These are phyloP conservation scores for Linum usitatissimum DNA, from an alignment of 345 rosid genomes.

Conservation along the genomic window DNA sequence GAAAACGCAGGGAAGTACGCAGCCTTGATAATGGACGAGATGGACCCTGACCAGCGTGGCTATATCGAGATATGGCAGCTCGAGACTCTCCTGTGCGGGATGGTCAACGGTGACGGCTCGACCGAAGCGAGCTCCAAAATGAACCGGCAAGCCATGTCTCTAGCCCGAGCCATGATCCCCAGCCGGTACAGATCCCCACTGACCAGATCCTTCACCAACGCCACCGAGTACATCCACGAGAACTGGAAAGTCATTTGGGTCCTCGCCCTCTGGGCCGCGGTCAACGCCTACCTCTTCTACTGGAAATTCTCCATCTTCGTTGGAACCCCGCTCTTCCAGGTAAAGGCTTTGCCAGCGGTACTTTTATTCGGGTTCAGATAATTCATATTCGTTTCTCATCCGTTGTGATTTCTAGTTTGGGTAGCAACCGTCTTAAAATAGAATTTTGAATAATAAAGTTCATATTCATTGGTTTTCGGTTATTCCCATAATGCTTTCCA, in stretches of 20 bases:
- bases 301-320: slow-evolving; percentile 44
- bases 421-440: no score
- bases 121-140: slow-evolving; percentile 20
- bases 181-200: slow-evolving; percentile 53
- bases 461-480: no score
- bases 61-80: slow-evolving; percentile 97
- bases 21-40: slow-evolving; percentile 91
- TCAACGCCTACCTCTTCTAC: slow-evolving; percentile 36
- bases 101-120: slow-evolving; percentile 36
- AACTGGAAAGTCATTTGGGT: slow-evolving; percentile 69
- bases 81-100: slow-evolving; percentile 63
- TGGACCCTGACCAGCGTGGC: slow-evolving; percentile 84
- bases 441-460: no score
- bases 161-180: slow-evolving; percentile 81
- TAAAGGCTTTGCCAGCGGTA: no score
- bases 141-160: slow-evolving; percentile 25
- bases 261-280: slow-evolving; percentile 29
- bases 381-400: no score
- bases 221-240: slow-evolving; percentile 39
- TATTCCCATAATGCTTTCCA: no score
- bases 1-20: slow-evolving; percentile 62
- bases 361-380: no score
- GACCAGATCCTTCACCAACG: slow-evolving; percentile 32
- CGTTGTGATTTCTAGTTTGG: no score
- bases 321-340: slow-evolving; percentile 31